Conservation (phyloP, 768 basidiomycete species). For the Trametes villosa region DNA sequence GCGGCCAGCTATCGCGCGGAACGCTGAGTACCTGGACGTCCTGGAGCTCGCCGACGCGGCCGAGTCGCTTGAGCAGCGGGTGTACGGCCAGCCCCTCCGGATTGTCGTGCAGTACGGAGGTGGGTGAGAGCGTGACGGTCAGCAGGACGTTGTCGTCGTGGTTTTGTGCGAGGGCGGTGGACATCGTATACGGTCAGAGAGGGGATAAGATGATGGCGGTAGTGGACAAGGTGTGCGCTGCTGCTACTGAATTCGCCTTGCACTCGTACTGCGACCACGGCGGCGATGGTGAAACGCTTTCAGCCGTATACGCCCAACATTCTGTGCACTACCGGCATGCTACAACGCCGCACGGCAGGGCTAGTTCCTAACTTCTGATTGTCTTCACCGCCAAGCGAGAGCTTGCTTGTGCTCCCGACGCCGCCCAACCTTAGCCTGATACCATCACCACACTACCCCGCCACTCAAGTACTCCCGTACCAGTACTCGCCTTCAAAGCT, state of each 20-base stretch:
- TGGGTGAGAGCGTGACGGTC: slow-evolving; percentile 44
- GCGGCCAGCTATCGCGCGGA: slow-evolving; percentile 45
- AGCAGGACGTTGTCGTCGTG: slow-evolving; percentile 47
- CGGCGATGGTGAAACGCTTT: too few relatives aligned
- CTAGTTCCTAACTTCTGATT: too few relatives aligned
- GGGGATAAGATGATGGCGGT: background rate
- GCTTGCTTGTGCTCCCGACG: too few relatives aligned
- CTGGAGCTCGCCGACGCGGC: slow-evolving; percentile 45
- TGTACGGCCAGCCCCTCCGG: slow-evolving; percentile 41
- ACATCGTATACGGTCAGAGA: slow-evolving; percentile 28
- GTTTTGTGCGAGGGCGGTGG: slow-evolving; percentile 35
- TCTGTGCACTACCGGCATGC: too few relatives aligned
- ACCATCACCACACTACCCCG: slow-evolving; percentile 17
- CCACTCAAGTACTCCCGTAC: background rate
- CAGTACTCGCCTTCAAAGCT: background rate
- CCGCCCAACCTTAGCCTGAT: slow-evolving; percentile 8
- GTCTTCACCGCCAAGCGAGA: too few relatives aligned
- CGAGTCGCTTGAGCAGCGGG: slow-evolving; percentile 42
- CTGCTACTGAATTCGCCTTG: too few relatives aligned
- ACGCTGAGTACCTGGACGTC: slow-evolving; percentile 53
- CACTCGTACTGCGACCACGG: too few relatives aligned
- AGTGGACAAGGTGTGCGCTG: slow-evolving; percentile 2
- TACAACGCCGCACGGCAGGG: too few relatives aligned
- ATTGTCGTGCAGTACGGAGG: slow-evolving; percentile 37
- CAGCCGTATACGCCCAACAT: too few relatives aligned